A percentile compares a stretch with the other conserved stretches of the same genome.
Evolutionary conservation across 2,329 filamentous ascomycete species (phyloP).

Genomic region (Colletotrichum sp.): DNA sequence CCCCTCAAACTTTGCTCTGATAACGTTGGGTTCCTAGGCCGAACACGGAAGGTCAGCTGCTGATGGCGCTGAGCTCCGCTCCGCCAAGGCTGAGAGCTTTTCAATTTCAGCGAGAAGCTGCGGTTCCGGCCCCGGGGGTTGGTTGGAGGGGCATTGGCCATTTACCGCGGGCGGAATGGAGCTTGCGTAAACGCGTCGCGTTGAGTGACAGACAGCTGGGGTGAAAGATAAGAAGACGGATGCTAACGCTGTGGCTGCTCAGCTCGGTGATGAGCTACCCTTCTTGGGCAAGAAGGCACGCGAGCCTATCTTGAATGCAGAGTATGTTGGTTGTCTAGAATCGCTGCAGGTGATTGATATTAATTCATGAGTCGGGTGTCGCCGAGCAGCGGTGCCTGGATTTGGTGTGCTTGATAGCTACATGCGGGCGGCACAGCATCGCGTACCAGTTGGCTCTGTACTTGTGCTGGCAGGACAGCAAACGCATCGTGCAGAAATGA

Average conservation of each 20-base stretch:
- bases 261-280: neutral
- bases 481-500: neutral
- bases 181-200: neutral
- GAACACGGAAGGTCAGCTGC: conserved; percentile 6
- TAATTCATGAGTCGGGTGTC: neutral
- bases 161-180: neutral
- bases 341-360: neutral
- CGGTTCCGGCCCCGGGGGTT: neutral
- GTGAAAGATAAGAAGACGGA: neutral
- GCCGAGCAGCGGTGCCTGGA: neutral
- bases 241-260: neutral
- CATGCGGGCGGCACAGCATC: neutral
- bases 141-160: neutral
- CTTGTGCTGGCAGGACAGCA: neutral
- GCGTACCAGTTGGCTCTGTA: neutral
- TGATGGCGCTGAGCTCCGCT: neutral
- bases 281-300: conserved; percentile 11
- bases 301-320: neutral
- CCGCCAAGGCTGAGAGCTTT: neutral
- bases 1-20: neutral
- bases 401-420: neutral
- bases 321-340: neutral
- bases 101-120: neutral
- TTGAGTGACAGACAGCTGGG: neutral
- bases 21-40: conserved; percentile 8